Conservation (phyloP, 2,329 filamentous ascomycete genomes). For the Aspergillus sp. region DNA sequence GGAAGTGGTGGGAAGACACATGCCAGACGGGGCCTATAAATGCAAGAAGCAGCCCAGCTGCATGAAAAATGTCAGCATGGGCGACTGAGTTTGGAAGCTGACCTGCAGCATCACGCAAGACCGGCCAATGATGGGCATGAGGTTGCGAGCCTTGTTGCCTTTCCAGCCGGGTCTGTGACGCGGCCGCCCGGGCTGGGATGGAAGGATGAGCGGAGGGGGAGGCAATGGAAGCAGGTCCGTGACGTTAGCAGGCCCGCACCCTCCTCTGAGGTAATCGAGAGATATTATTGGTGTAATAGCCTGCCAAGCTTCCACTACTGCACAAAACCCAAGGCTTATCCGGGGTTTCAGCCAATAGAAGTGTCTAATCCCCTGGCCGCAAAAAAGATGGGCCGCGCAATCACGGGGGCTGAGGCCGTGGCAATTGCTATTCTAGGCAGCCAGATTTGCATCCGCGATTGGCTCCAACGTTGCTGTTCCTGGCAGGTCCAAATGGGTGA, state of each 20-base stretch:
- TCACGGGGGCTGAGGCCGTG: slow-evolving; percentile 9
- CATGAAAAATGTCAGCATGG: neutral
- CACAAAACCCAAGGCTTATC: slow-evolving; percentile 20
- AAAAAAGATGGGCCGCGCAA: slow-evolving; percentile 21
- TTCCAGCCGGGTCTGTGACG: slow-evolving; percentile 14
- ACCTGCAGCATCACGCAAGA: slow-evolving; percentile 14
- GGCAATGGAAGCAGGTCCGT: neutral
- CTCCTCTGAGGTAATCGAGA: neutral
- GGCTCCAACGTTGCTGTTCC: neutral
- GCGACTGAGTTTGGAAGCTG: neutral
- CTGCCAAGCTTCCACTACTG: slow-evolving; percentile 26
- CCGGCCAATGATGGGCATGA: slow-evolving; percentile 11
- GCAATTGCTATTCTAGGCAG: slow-evolving; percentile 11
- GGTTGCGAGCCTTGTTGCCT: neutral
- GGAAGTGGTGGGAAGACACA: no score
- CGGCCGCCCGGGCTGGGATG: slow-evolving; percentile 14
- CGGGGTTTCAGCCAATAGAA: slow-evolving; percentile 9
- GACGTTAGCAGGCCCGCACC: neutral
- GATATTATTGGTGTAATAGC: slow-evolving; percentile 5
- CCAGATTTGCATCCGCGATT: slow-evolving; percentile 6
- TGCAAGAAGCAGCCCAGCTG: neutral
- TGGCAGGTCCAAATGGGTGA: neutral
- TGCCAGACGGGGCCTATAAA: neutral
- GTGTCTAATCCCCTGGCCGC: neutral
- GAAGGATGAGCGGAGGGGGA: no score